phyloP scores from a whole-genome alignment of 2,329 filamentous ascomycete genomes.

The Cryphonectria parasitica region DNA sequence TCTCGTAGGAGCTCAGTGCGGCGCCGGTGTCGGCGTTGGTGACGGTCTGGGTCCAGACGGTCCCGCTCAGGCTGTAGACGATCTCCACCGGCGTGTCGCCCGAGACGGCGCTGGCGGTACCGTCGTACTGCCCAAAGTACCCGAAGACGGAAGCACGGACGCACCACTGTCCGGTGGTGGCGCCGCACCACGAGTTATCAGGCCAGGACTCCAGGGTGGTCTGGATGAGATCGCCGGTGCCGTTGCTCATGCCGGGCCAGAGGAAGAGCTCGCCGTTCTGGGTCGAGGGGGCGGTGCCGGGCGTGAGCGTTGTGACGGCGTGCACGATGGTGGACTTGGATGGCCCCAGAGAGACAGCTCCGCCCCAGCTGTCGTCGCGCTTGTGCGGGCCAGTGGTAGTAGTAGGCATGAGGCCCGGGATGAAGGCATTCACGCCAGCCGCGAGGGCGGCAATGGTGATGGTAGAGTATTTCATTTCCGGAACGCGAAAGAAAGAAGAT shows the following conservation, averaged over 20 bases:
- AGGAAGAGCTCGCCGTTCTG: conserved; percentile 46
- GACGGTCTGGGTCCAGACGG: conserved; percentile 35
- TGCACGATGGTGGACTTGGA: conserved; percentile 38
- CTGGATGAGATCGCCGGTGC: conserved; percentile 48
- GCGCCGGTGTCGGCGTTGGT: conserved; percentile 42
- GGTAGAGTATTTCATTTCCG: conserved; percentile 13
- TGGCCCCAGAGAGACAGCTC: conserved; percentile 25
- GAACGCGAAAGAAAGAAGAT: neutral
- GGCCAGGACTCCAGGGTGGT: conserved; percentile 47
- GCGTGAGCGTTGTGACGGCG: conserved; percentile 46
- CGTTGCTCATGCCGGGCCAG: conserved; percentile 51
- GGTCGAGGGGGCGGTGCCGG: conserved; percentile 41
- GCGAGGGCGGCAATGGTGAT: conserved; percentile 2
- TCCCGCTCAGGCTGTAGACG: conserved; percentile 35
- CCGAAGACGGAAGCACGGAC: conserved; percentile 46
- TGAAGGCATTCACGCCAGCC: conserved; percentile 9
- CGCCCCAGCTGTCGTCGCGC: conserved; percentile 21
- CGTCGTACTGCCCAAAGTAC: conserved; percentile 45
- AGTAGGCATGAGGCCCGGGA: conserved; percentile 4
- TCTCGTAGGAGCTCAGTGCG: conserved; percentile 39
- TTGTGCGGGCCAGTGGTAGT: neutral
- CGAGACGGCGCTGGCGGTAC: conserved; percentile 16
- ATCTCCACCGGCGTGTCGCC: conserved; percentile 25
- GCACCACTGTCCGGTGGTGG: conserved; percentile 42
- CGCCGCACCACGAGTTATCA: conserved; percentile 47